These are phyloP conservation scores for Phyllosticta citrichinensis DNA, from an alignment of 2,329 filamentous ascomycete genomes.

Conservation along the genomic window DNA sequence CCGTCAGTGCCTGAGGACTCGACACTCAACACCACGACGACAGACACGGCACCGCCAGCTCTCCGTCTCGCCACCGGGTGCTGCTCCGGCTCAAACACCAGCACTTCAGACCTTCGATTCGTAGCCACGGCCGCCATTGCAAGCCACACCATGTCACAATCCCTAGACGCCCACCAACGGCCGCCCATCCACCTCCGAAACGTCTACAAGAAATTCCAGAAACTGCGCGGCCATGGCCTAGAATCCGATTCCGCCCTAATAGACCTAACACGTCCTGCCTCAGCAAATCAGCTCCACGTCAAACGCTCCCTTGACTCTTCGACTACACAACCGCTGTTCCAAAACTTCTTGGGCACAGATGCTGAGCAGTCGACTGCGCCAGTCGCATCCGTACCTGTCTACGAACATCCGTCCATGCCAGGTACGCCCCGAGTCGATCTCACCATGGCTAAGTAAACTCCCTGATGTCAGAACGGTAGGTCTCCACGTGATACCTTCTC, in stretches of 20 bases:
- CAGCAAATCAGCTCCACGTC: slow-evolving; percentile 30
- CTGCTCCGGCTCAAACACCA: neutral
- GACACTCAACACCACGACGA: neutral
- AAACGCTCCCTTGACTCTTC: neutral
- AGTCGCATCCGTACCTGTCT: slow-evolving; percentile 29
- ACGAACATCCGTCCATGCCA: slow-evolving; percentile 56
- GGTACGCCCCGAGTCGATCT: slow-evolving; percentile 37
- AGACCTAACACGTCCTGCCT: slow-evolving; percentile 25
- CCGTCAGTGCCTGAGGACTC: no score
- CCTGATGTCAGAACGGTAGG: slow-evolving; percentile 40
- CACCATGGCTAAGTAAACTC: neutral
- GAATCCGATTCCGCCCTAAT: slow-evolving; percentile 39
- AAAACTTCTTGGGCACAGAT: neutral
- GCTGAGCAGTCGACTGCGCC: slow-evolving; percentile 1
- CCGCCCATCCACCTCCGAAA: slow-evolving; percentile 61
- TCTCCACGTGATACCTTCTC: slow-evolving; percentile 63
- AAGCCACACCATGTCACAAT: slow-evolving; percentile 3
- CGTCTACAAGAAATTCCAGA: slow-evolving; percentile 67
- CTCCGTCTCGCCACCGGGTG: neutral
- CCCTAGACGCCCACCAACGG: slow-evolving; percentile 65
- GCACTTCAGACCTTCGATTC: neutral
- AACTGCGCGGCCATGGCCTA: slow-evolving; percentile 41
- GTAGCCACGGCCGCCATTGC: neutral
- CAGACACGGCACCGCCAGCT: no score
- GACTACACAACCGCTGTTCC: neutral